Conservation (phyloP, 2,329 filamentous ascomycete species). For the Colletotrichum sp. region DNA sequence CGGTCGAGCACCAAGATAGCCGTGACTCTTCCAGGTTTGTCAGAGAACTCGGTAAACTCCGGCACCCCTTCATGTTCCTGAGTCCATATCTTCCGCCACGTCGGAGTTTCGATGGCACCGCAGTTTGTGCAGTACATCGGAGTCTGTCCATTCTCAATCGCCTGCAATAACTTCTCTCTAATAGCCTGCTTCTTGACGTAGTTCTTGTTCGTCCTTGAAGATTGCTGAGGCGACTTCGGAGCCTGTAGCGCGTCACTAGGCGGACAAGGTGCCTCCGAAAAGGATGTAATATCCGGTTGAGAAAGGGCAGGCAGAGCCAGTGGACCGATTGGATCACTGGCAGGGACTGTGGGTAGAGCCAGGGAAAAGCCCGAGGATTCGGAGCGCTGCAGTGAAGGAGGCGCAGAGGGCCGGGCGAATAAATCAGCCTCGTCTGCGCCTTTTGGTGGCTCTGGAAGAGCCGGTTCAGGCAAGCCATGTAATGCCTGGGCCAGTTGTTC, state of each 20-base stretch:
- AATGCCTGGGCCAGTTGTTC: slow-evolving; percentile 10
- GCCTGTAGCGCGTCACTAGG: slow-evolving; percentile 46
- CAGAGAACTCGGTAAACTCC: slow-evolving; percentile 71
- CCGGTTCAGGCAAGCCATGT: neutral
- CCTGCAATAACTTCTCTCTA: slow-evolving; percentile 62
- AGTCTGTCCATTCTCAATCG: slow-evolving; percentile 80
- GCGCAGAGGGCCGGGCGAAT: slow-evolving; percentile 7
- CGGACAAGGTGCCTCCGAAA: slow-evolving; percentile 46
- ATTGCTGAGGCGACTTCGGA: slow-evolving; percentile 40
- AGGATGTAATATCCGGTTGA: slow-evolving; percentile 13
- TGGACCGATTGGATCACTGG: slow-evolving; percentile 30
- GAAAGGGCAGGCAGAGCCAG: slow-evolving; percentile 35
- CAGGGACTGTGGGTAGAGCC: slow-evolving; percentile 38
- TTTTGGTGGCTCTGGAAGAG: neutral
- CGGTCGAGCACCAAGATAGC: slow-evolving; percentile 73
- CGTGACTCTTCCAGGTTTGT: slow-evolving; percentile 75
- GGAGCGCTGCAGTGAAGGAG: slow-evolving; percentile 14
- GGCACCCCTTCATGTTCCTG: slow-evolving; percentile 76
- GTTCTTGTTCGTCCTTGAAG: slow-evolving; percentile 64
- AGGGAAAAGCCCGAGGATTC: slow-evolving; percentile 32
- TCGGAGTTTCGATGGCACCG: slow-evolving; percentile 93
- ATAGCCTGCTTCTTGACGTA: slow-evolving; percentile 67
- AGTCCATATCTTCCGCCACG: slow-evolving; percentile 93
- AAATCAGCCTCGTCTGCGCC: neutral
- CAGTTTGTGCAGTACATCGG: slow-evolving; percentile 92